Conservation (phyloP, 495 filamentous ascomycete species). For the Podospora didyma region DNA sequence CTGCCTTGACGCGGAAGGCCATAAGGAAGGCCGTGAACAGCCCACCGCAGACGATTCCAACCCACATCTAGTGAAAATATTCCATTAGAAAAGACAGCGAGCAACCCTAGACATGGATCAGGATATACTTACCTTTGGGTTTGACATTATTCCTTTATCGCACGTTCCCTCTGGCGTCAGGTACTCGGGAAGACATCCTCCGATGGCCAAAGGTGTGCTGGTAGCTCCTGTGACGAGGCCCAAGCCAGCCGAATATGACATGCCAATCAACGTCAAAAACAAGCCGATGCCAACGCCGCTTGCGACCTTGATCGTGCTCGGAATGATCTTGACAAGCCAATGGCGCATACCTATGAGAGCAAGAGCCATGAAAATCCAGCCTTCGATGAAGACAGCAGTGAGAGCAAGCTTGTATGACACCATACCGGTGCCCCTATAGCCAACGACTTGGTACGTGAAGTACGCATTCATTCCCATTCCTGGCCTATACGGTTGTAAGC, state of each 20-base stretch:
- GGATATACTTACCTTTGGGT: conserved; percentile 47
- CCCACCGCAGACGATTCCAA: conserved; percentile 75
- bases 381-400: conserved; percentile 81
- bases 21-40: conserved; percentile 71
- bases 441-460: conserved; percentile 83
- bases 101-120: neutral
- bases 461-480: conserved; percentile 82
- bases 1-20: conserved; percentile 75
- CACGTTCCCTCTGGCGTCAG: conserved; percentile 37
- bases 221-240: conserved; percentile 60
- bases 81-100: conserved; percentile 14
- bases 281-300: conserved; percentile 77
- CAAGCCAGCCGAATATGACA: conserved; percentile 73
- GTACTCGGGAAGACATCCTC: conserved; percentile 53
- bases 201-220: conserved; percentile 63
- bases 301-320: conserved; percentile 73
- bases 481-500: conserved; percentile 45
- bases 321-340: conserved; percentile 78
- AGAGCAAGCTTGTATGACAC: conserved; percentile 67
- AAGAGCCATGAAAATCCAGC: conserved; percentile 58
- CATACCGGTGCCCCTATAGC: conserved; percentile 61
- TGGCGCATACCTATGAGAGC: conserved; percentile 76
- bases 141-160: conserved; percentile 56
- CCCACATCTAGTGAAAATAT: conserved; percentile 54
- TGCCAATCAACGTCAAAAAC: conserved; percentile 72